Conservation (phyloP, 306 rosid genomes). For the Vigna unguiculata region DNA sequence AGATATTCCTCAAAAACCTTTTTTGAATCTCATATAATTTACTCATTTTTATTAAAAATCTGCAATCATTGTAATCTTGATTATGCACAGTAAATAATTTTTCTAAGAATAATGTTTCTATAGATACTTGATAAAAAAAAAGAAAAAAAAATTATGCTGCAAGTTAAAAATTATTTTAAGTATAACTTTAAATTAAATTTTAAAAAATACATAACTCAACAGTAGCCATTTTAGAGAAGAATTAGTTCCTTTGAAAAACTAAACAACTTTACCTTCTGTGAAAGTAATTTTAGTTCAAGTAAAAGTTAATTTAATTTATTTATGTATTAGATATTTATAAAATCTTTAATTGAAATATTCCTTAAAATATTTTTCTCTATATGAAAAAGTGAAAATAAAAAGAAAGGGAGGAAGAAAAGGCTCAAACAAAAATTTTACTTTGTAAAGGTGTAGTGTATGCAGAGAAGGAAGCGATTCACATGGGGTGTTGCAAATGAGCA, state of each 20-base stretch:
- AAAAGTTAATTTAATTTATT: too few species aligned
- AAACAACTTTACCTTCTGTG: neutral
- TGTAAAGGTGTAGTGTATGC: neutral
- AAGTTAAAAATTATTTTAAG: too few species aligned
- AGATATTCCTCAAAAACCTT: neutral
- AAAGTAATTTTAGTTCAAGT: neutral
- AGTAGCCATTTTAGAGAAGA: neutral
- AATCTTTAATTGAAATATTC: too few species aligned
- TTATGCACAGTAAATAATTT: neutral
- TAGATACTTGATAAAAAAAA: neutral
- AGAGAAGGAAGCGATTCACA: conserved; percentile 35
- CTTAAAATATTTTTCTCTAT: too few species aligned
- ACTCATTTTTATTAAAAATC: neutral
- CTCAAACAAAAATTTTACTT: neutral
- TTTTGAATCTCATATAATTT: neutral
- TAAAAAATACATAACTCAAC: neutral
- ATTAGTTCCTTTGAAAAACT: neutral
- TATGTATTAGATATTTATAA: neutral
- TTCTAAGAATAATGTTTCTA: neutral
- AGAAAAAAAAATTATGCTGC: too few species aligned
- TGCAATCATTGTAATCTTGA: neutral
- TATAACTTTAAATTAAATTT: too few species aligned
- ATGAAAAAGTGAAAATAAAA: neutral
- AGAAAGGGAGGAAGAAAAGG: neutral
- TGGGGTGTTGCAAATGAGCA: conserved; percentile 43